Percentiles rank a stretch among this genome's conserved stretches.
phyloP scores from a whole-genome alignment of 2,329 filamentous ascomycete genomes.

The Venturia nashicola region DNA sequence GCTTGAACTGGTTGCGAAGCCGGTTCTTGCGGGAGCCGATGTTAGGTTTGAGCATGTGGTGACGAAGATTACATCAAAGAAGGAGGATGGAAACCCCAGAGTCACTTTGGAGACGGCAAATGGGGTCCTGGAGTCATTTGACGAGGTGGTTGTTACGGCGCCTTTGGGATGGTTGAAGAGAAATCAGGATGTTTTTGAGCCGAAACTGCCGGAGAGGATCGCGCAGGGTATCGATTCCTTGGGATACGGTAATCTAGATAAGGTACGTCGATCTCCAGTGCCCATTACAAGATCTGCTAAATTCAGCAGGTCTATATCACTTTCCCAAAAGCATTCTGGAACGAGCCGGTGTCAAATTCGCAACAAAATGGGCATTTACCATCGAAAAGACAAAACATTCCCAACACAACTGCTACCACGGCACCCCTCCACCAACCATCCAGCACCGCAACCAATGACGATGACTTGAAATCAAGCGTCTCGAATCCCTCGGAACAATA shows the following conservation, averaged over 20 bases:
- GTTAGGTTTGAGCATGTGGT: conserved; percentile 40
- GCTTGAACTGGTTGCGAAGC: conserved; percentile 45
- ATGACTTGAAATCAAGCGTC: neutral
- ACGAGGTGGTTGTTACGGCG: conserved; percentile 55
- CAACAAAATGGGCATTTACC: neutral
- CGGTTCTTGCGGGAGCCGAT: conserved; percentile 42
- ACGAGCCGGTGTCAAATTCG: conserved; percentile 15
- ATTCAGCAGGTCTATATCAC: conserved; percentile 31
- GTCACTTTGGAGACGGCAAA: conserved; percentile 29
- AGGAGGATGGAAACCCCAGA: conserved; percentile 10
- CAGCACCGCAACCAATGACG: neutral
- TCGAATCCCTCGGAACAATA: neutral
- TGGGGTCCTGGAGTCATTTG: conserved; percentile 36
- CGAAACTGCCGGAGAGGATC: conserved; percentile 42
- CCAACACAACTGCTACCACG: conserved; percentile 9
- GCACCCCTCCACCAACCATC: neutral
- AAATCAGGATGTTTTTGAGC: conserved; percentile 43
- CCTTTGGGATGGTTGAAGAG: conserved; percentile 59
- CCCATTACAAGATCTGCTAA: conserved; percentile 21
- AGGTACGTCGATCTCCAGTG: conserved; percentile 25
- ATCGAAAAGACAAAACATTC: neutral
- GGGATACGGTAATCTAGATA: conserved; percentile 60
- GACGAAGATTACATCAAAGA: conserved; percentile 24
- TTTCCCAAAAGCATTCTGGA: conserved; percentile 70
- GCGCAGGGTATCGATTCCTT: conserved; percentile 50